Percentiles rank a stretch among this genome's conserved stretches.
Conservation (phyloP, 805 yeast species). For the Suhomyces emberorum region DNA sequence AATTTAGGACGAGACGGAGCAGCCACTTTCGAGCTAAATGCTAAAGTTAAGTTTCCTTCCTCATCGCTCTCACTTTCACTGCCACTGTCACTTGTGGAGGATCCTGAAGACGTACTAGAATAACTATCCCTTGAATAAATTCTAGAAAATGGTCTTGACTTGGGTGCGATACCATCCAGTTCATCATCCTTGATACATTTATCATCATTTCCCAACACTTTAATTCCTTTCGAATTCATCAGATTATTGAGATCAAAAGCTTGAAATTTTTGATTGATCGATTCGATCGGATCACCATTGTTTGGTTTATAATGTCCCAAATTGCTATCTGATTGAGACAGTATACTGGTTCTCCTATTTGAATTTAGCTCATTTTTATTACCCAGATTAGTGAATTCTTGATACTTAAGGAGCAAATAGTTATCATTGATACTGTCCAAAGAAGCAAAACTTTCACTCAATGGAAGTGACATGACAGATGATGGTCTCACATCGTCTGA, state of each 20-base stretch:
- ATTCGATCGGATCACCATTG: slow-evolving; percentile 7
- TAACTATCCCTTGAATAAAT: slow-evolving; percentile 5
- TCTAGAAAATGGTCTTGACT: slow-evolving; percentile 3
- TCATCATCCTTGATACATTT: slow-evolving; percentile 7
- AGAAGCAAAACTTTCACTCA: slow-evolving; percentile 75
- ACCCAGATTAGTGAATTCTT: slow-evolving; percentile 24
- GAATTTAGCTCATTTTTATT: slow-evolving; percentile 5
- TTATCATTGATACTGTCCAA: slow-evolving; percentile 67
- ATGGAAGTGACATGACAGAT: slow-evolving; percentile 67
- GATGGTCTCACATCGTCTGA: slow-evolving; percentile 41
- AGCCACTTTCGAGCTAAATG: slow-evolving; percentile 40
- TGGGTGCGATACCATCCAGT: slow-evolving; percentile 22
- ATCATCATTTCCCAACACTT: background rate
- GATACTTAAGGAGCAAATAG: slow-evolving; percentile 40
- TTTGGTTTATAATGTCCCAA: slow-evolving; percentile 1
- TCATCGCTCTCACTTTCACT: slow-evolving; percentile 37
- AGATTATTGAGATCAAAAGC: slow-evolving; percentile 34
- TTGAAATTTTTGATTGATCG: slow-evolving; percentile 32
- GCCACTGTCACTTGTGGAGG: slow-evolving; percentile 9
- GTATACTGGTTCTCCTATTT: slow-evolving; percentile 4
- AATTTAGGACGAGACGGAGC: slow-evolving; percentile 33
- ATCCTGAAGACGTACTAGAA: slow-evolving; percentile 11
- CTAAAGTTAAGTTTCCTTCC: slow-evolving; percentile 42
- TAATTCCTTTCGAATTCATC: slow-evolving; percentile 25
- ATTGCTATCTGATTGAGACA: slow-evolving; percentile 10